phyloP scores from a whole-genome alignment of 139 green algal genomes.

The Chlamydomonas urium region DNA sequence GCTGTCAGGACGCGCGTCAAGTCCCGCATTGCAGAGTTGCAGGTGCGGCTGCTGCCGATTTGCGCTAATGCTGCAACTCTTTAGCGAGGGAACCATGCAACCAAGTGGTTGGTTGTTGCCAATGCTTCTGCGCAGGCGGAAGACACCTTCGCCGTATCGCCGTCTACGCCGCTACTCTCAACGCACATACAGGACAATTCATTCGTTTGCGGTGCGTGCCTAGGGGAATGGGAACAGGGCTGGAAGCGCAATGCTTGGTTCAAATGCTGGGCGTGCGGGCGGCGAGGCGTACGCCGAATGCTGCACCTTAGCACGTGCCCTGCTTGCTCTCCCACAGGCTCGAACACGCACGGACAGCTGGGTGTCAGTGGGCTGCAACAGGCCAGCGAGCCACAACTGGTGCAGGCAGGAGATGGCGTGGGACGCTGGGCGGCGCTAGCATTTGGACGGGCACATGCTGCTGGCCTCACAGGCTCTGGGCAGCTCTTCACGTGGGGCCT shows the following conservation, averaged over 20 bases:
- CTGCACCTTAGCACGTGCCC: no score
- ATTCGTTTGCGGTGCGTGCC: slow-evolving; percentile 74
- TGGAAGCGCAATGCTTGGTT: background rate
- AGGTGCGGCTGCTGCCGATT: background rate
- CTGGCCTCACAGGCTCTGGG: slow-evolving; percentile 59
- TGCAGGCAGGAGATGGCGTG: slow-evolving; percentile 43
- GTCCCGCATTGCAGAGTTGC: no score
- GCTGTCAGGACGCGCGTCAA: no score
- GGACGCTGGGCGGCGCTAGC: slow-evolving; percentile 66
- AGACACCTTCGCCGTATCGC: slow-evolving; percentile 46
- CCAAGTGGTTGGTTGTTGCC: no score
- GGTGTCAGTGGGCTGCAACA: background rate
- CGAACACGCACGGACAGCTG: slow-evolving; percentile 4
- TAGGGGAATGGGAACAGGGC: background rate
- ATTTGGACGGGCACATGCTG: slow-evolving; percentile 61
- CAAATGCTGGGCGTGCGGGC: no score
- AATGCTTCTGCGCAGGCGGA: slow-evolving; percentile 22
- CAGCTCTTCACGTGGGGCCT: slow-evolving; percentile 78
- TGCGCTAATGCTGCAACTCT: no score
- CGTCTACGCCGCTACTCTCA: slow-evolving; percentile 62
- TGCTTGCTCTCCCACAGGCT: background rate
- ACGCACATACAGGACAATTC: slow-evolving; percentile 74
- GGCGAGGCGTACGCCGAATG: no score
- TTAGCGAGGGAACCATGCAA: no score
- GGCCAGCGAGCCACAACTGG: slow-evolving; percentile 41